Base-by-base conservation (phyloP, 495 filamentous ascomycete species). In the Penicillium nucicola region DNA sequence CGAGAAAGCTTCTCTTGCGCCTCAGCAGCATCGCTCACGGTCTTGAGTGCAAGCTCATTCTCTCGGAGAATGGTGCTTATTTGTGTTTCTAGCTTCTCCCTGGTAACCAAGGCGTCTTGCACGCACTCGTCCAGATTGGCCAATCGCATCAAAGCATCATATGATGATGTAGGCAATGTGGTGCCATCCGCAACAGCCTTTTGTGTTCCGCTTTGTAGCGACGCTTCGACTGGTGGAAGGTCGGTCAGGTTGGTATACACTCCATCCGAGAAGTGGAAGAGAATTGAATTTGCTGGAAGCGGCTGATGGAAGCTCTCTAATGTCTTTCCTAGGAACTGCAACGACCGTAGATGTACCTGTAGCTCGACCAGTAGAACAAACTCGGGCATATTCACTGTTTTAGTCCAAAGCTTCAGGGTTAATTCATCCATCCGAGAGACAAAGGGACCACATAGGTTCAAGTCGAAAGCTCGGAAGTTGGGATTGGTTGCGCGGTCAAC, bases 71-170 rank as follows among this genome's bases (percentile, higher is more conserved):
- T 77, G 1, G 73, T 68, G 59, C 83, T 88, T 52, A 97, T 96
- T 52, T 96, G 89, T 8, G 77, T 65, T 9, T 89, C 80, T 8
- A 98, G 68, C 42, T 78, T 79, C 50, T 88, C 84, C 4, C 88
- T 79, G 0, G 90, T 97, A 1, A 81, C 78, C 1, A 96, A 65
- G 5, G 92, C 91, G 60, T 98, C 93, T 66, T 96, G 88, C 30
- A 97, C 87, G 50, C 91, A 96, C 58, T 90, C 87, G 51, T 96
- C 91, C 32, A 98, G 73, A 45, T 89, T 97, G 12, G 88, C 85
- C 23, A 98, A 76, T 25, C 85, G 83, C 87, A 96, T 95, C 37
- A 98, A 71, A 1, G 88, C 83, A 60, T 95, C 93, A 68, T 96
- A 98, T 1, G 90, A 92, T 5, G 90, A 89, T 1, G 89, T 93